Evolutionary conservation across 345 rosid genomes (phyloP).

Genomic region (Isatis tinctoria): DNA sequence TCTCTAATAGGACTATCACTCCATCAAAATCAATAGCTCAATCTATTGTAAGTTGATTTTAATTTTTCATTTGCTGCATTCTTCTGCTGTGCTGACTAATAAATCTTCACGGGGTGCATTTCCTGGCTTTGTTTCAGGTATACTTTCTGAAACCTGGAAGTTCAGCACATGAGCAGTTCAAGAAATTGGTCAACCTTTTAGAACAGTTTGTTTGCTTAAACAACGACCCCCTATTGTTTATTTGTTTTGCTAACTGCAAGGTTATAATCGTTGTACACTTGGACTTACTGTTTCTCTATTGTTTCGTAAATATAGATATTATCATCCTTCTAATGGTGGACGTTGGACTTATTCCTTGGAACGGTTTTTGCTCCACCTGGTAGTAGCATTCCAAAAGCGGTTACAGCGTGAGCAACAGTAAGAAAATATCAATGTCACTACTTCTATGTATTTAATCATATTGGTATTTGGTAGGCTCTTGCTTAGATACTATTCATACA

Average conservation of each 20-base stretch:
- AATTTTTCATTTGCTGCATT: slow-evolving; percentile 10
- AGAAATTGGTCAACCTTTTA: slow-evolving; percentile 94
- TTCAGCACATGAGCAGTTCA: slow-evolving; percentile 63
- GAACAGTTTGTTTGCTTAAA: slow-evolving; percentile 76
- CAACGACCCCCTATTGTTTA: neutral
- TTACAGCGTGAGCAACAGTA: slow-evolving; percentile 86
- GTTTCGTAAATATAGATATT: slow-evolving; percentile 54
- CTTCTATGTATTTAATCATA: slow-evolving; percentile 13
- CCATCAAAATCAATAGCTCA: slow-evolving; percentile 91
- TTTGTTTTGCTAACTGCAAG: slow-evolving; percentile 6
- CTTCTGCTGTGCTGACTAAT: slow-evolving; percentile 27
- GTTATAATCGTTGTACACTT: neutral
- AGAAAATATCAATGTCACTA: slow-evolving; percentile 31
- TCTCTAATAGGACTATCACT: slow-evolving; percentile 69
- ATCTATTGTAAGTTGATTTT: slow-evolving; percentile 64
- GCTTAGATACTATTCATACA: slow-evolving; percentile 36
- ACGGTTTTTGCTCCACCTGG: slow-evolving; percentile 73
- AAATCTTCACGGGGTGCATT: slow-evolving; percentile 12
- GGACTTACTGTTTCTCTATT: slow-evolving; percentile 18
- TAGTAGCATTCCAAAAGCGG: slow-evolving; percentile 83
- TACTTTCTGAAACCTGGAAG: slow-evolving; percentile 78
- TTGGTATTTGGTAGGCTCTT: slow-evolving; percentile 32
- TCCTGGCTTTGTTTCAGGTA: slow-evolving; percentile 50
- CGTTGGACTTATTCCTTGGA: slow-evolving; percentile 99
- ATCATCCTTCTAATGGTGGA: slow-evolving; percentile 98